Evolutionary conservation across 2,329 filamentous ascomycete genomes (phyloP), one percentile per base, ranked within the genome.

Genomic region (Didymella lethalis): DNA sequence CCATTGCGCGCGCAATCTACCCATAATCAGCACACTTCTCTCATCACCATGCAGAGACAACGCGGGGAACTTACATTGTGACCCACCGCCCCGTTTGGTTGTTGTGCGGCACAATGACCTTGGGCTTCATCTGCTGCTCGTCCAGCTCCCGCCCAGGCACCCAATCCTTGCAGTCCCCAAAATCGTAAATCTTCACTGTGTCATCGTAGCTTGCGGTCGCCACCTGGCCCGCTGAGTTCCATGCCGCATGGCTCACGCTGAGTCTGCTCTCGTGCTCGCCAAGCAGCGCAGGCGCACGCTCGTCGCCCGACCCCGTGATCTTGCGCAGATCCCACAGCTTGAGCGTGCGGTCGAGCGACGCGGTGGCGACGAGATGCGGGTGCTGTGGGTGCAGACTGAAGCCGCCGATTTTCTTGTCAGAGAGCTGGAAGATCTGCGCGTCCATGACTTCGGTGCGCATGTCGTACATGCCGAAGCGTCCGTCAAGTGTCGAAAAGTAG

Each of bases 41-140:
- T 23, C 23, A 43, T 43, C 3, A 8, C 7, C 18, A 40, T 28
- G 7, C 7, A 11, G 20, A 25, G 28, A n/a, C 11, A 20, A 44
- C 7, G 7, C 25, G 18, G 11, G 7, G 14, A 10, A 76, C 82
- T 67, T 78, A 86, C 84, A 88, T 97, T 0, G 92, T 96, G 0
- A 97, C 93, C 92, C 92, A 97, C 54, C 93, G 85, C 0, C 94
- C 95, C 0, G 93, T 98, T 79, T 99, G 95, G 71, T 97, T 97
- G 72, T 99, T 99, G 72, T 99, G 95, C 11, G 83, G 83, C 0
- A 98, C 85, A 1, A 86, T 81, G 0, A 88, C 84, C 0, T 83
- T 80, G 0, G 94, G 93, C 62, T 86, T 80, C 84, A 97, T 90
- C 7, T 86, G 82, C 12, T 83, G 77, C 1, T 87, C 83, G 0